Conservation (phyloP, 2,329 filamentous ascomycete genomes). For the Colletotrichum sansevieriae region DNA sequence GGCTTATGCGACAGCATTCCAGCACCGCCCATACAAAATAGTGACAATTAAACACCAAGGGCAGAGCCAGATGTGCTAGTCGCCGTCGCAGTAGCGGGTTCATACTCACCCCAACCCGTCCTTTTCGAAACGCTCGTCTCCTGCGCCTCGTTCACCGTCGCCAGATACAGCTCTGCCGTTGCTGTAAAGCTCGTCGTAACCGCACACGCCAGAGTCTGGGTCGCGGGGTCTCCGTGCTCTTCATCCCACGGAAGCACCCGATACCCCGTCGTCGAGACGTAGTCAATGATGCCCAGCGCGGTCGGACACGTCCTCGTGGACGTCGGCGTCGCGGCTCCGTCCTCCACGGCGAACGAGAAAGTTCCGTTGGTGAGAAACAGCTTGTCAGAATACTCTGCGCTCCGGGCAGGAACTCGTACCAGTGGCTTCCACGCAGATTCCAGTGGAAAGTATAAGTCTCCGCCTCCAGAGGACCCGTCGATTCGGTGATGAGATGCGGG, state of each 20-base stretch:
- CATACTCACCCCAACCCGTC: slow-evolving; percentile 20
- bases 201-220: neutral
- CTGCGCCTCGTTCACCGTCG: slow-evolving; percentile 16
- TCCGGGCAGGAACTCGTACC: too few species aligned
- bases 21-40: too few species aligned
- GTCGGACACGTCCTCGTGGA: slow-evolving; percentile 24
- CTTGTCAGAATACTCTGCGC: too few species aligned
- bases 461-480: too few species aligned
- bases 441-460: too few species aligned
- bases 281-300: slow-evolving; percentile 8
- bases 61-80: slow-evolving; percentile 3
- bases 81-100: slow-evolving; percentile 46
- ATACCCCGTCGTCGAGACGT: slow-evolving; percentile 21
- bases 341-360: neutral
- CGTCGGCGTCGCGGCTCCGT: slow-evolving; percentile 20
- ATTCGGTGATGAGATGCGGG: too few species aligned
- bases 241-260: neutral
- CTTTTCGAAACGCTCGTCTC: slow-evolving; percentile 27
- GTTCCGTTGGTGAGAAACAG: too few species aligned
- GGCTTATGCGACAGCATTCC: too few species aligned
- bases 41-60: too few species aligned
- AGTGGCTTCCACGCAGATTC: too few species aligned
- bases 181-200: slow-evolving; percentile 17
- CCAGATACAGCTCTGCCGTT: slow-evolving; percentile 15
- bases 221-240: neutral